Percentiles rank a stretch among this genome's conserved stretches.
Conservation (phyloP, 2,329 filamentous ascomycete genomes). For the Mycosphaerella sp. region DNA sequence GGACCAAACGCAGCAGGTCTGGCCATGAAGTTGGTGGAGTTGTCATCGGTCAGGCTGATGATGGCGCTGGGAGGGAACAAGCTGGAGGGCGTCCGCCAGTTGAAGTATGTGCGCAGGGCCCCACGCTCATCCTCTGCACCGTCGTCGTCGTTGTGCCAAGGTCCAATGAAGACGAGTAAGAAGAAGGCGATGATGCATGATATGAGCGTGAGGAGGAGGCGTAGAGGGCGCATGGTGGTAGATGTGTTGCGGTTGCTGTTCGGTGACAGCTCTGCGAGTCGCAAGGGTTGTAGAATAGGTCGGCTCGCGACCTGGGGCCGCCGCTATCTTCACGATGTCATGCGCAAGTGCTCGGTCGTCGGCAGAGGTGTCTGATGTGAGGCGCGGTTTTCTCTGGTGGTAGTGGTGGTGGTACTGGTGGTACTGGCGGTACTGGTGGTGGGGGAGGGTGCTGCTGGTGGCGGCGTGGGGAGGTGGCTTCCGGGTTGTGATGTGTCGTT, state of each 20-base stretch:
- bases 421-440: neutral
- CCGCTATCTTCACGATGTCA: conserved; percentile 9
- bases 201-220: conserved; percentile 40
- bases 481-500: conserved; percentile 4
- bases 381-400: neutral
- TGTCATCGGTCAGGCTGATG: conserved; percentile 95
- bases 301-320: conserved; percentile 12
- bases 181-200: conserved; percentile 40
- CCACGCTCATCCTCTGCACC: conserved; percentile 28
- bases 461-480: neutral
- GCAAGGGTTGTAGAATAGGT: neutral
- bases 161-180: conserved; percentile 39
- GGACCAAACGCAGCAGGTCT: conserved; percentile 91
- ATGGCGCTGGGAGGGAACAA: conserved; percentile 93
- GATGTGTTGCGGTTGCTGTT: neutral
- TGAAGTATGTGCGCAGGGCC: conserved; percentile 40
- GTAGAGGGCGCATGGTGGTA: conserved; percentile 36
- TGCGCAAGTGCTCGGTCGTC: conserved; percentile 4
- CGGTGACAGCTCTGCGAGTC: neutral
- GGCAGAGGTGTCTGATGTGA: no score
- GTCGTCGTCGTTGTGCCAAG: conserved; percentile 20
- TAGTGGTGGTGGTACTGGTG: conserved; percentile 1
- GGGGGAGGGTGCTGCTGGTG: neutral
- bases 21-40: conserved; percentile 93
- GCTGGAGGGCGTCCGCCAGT: conserved; percentile 59